Evolutionary conservation across 1,284 basidiomycete genomes (phyloP), one percentile per base, ranked within the genome.

Genomic region (Heliocybe sulcata): DNA sequence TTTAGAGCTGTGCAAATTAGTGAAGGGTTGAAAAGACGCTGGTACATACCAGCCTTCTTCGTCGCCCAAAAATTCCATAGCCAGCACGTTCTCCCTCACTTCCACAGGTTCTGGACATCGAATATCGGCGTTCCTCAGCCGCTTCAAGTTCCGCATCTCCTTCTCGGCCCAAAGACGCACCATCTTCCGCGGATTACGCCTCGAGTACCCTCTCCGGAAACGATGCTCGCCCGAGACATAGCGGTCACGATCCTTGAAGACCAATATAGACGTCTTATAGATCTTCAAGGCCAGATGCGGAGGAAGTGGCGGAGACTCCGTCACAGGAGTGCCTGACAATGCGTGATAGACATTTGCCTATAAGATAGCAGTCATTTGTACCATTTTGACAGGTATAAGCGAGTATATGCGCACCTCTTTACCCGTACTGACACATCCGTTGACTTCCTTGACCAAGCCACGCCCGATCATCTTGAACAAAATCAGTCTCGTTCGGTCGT

Each of bases 111-210:
- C 85, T 0, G 97, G 97, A 59, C 91, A 92, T 26, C 82, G 78
- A 50, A 99, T 82, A 0, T 91, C 94, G 6, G 92, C 92, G 25
- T 84, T 72, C 9, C 82, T 77, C 49, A 99, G 74, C 10, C 97
- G 81, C 65, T 90, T 90, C 59, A 99, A 72, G 66, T 99, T 99
- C 19, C 97, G 83, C 85, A 98, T 90, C 70, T 99, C 97, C 72
- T 99, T 99, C 71, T 99, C 97, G 0, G 97, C 97, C 97, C 97
- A 99, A 6, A 99, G 74, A 11, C 93, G 82, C 16, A 99, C 96
- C 96, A 99, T 99, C 73, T 99, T 99, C 38, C 97, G 84, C 9
- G 97, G 96, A 67, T 99, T 99, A 61, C 84, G 85, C 52, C 88
- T 86, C 60, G 87, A 87, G 69, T 99, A 99, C 6, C 96, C 96